Base-by-base conservation (phyloP, 495 filamentous ascomycete species). In the Aspergillus wentii region DNA sequence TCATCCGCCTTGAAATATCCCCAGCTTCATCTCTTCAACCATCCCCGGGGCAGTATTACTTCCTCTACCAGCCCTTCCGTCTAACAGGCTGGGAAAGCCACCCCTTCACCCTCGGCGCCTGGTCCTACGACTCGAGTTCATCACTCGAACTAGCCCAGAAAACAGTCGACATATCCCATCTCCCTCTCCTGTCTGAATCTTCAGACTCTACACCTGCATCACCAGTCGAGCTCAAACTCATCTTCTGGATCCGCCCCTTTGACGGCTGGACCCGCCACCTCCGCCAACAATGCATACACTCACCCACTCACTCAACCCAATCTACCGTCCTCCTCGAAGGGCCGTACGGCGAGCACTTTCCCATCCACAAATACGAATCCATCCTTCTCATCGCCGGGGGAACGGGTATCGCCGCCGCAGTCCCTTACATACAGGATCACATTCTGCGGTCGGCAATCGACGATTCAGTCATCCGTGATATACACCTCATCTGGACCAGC, bases 311-410 rank as follows among this genome's bases (percentile, higher is more conserved):
- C 29, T 41, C 34, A 4, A 37, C 38, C 14, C 33, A 58, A 5
- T 33, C 50, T 4, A 54, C 40, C 0, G 57, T 72, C 25, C 55
- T 81, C 0, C 58, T 80, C 5, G 79, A 82, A 43, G 78, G 79
- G 0, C 75, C 79, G 1, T 82, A 83, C 43, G 77, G 79, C 3
- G 51, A 69, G 27, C 54, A 56, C 10, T 59, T 57, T 11, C 69
- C 71, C 0, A 39, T 80, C 0, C 68, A 69, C 46, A 52, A 54
- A 4, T 79, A 69, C 40, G 65, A 75, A 18, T 69, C 64, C 2
- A 57, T 79, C 10, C 44, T 81, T 7, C 61, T 82, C n/a, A 64
- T 83, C 11, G 75, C 66, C 3, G 78, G 79, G 4, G 79, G 79
- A 0, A 75, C 72, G 3, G 79, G 79, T 1, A 74, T 83, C 29